Base-by-base conservation (phyloP, 352 stramenopile genomes). In the Phytophthora kernoviae region DNA sequence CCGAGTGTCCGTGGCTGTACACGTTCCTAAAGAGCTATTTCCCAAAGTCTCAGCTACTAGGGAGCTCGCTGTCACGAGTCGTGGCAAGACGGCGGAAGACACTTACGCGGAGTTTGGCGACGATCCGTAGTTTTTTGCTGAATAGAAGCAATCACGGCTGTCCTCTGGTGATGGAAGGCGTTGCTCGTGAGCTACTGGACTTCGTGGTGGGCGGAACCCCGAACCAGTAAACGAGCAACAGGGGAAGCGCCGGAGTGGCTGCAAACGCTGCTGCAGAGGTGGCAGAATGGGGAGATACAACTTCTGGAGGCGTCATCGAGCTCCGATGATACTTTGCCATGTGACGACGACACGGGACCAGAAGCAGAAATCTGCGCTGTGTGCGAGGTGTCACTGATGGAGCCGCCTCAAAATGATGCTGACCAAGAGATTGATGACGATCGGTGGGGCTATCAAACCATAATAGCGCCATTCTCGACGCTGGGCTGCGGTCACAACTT, bases 401-500 rank as follows among this genome's bases (percentile, higher is more conserved):
- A 33, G 12, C n/a, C 52, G 21, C 4, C 22, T 51, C 47, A 45
- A 2, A 59, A 55, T 2, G 53, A 66, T 20, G 17, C 9, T 15
- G 39, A 46, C 18, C 24, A 27, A 14, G 42, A 59, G 4, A 21
- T 36, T 8, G 43, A 44, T n/a, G 58, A 32, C 26, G 50, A 67
- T 40, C 40, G 48, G 17, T 63, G 51, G 61, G 61, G 40, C 8
- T 44, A 53, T 8, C 10, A 56, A 18, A 26, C 53, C 20, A 42
- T 41, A 21, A 17, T 18, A 1, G 66, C 62, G 20, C 73, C 81
- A 40, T 67, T 81, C 34, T 75, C 73, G 57, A 73, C 61, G 15
- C 41, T 92, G 11, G 41, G 18, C n/a, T 92, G 80, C 33, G 80
- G 78, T 24, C 80, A 90, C 37, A 65, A 72, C 20, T 90, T 90